phyloP scores from a whole-genome alignment of 1,139 yeast species.

The Scheffersomyces titani region DNA sequence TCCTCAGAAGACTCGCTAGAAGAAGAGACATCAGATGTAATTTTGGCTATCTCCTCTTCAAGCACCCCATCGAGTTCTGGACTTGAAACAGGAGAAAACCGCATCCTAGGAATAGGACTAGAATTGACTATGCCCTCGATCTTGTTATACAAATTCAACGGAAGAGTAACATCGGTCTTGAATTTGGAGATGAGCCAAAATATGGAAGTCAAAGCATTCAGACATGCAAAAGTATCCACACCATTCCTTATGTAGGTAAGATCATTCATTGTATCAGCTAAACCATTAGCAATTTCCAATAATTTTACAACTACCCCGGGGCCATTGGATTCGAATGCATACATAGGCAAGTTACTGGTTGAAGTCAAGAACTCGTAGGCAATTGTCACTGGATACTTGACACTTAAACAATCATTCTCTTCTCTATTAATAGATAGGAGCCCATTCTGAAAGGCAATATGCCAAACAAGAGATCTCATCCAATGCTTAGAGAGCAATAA shows the following conservation, averaged over 20 bases:
- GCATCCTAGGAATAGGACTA: slow-evolving; percentile 2
- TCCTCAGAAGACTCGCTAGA: neutral
- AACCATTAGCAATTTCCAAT: slow-evolving; percentile 10
- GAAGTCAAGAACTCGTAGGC: slow-evolving; percentile 14
- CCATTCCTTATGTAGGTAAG: neutral
- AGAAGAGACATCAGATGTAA: neutral
- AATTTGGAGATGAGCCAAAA: slow-evolving; percentile 7
- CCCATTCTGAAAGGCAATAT: slow-evolving; percentile 18
- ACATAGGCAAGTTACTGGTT: slow-evolving; percentile 13
- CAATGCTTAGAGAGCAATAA: slow-evolving; percentile 21
- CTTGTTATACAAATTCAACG: slow-evolving; percentile 6
- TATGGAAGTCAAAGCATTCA: slow-evolving; percentile 6
- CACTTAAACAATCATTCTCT: slow-evolving; percentile 7
- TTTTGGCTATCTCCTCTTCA: neutral
- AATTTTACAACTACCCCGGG: slow-evolving; percentile 11
- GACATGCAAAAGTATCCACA: neutral
- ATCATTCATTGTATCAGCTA: slow-evolving; percentile 4
- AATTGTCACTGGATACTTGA: slow-evolving; percentile 12
- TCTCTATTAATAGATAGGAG: slow-evolving; percentile 4
- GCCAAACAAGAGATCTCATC: slow-evolving; percentile 25
- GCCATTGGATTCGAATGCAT: slow-evolving; percentile 17
- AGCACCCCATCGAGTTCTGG: neutral
- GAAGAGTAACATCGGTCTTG: slow-evolving; percentile 9
- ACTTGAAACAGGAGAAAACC: neutral
- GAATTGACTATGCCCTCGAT: slow-evolving; percentile 5